Percentiles rank a stretch among this genome's conserved stretches.
Conservation (phyloP, 805 yeast genomes). For the Ogataea populi-albae region DNA sequence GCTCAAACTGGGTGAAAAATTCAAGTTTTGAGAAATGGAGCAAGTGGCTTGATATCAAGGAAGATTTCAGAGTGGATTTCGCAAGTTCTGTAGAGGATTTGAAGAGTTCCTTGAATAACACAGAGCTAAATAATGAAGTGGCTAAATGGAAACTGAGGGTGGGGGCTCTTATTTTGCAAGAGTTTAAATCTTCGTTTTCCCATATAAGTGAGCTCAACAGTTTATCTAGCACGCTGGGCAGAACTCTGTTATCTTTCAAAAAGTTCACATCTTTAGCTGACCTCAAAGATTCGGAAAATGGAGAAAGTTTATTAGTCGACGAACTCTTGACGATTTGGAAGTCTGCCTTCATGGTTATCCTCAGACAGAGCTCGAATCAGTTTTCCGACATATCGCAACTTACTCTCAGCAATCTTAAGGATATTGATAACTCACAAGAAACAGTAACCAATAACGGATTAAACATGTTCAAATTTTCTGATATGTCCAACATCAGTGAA, state of each 20-base stretch:
- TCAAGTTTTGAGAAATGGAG: slow-evolving; percentile 27
- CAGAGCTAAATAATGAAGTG: slow-evolving; percentile 7
- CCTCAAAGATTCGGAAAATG: slow-evolving; percentile 10
- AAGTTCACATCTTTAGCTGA: slow-evolving; percentile 30
- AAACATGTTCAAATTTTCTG: slow-evolving; percentile 21
- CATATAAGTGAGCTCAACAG: slow-evolving; percentile 13
- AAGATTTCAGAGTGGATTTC: slow-evolving; percentile 19
- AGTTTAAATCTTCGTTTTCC: slow-evolving; percentile 9
- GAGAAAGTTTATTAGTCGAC: slow-evolving; percentile 12
- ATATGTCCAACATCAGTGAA: slow-evolving; percentile 21
- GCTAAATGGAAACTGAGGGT: slow-evolving; percentile 23
- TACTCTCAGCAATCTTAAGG: slow-evolving; percentile 16
- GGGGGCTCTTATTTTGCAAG: slow-evolving; percentile 14
- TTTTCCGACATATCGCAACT: slow-evolving; percentile 20
- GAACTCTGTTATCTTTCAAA: slow-evolving; percentile 27
- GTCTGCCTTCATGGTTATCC: slow-evolving; percentile 7
- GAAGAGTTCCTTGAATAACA: slow-evolving; percentile 10
- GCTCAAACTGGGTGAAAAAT: slow-evolving; percentile 28
- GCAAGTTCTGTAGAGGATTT: slow-evolving; percentile 18
- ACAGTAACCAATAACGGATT: slow-evolving; percentile 16
- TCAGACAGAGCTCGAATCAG: slow-evolving; percentile 16
- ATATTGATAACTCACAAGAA: slow-evolving; percentile 8
- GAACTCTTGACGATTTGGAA: slow-evolving; percentile 22
- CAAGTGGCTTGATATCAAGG: slow-evolving; percentile 26
- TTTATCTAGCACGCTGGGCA: slow-evolving; percentile 18